phyloP scores from a whole-genome alignment of 1,284 basidiomycete genomes.

The Fomitopsis pinicola region DNA sequence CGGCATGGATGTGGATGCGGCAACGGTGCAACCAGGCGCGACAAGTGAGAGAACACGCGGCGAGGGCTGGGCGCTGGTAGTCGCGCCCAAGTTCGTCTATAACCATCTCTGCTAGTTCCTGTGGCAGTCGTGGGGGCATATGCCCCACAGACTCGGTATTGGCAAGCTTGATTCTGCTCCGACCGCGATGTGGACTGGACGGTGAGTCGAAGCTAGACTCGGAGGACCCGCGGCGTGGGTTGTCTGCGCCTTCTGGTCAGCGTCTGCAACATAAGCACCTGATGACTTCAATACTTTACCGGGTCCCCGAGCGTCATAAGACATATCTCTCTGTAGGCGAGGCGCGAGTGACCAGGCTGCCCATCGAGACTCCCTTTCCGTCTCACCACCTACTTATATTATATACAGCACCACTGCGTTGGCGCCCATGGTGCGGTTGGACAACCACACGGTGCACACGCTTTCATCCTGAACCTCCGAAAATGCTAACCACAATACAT shows the following conservation, averaged over 20 bases:
- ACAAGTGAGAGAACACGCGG: conserved; percentile 9
- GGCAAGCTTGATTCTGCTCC: background rate
- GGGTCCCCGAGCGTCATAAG: background rate
- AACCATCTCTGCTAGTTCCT: conserved; percentile 7
- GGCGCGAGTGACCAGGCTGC: background rate
- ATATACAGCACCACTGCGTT: too few species aligned
- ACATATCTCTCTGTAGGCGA: background rate
- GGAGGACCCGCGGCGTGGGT: background rate
- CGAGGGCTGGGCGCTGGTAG: conserved; percentile 5
- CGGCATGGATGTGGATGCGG: conserved; percentile 5
- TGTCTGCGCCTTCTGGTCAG: background rate
- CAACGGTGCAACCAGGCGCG: conserved; percentile 8
- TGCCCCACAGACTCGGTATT: background rate
- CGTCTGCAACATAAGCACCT: background rate
- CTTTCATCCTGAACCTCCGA: background rate
- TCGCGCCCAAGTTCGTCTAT: conserved; percentile 6
- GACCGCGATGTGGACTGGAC: background rate
- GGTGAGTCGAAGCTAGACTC: background rate
- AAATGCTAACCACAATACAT: background rate
- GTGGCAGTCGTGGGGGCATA: conserved; percentile 4
- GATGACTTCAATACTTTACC: background rate
- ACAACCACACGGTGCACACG: too few species aligned
- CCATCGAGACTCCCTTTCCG: background rate
- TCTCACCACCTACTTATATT: background rate
- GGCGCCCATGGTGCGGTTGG: too few species aligned